Conservation (phyloP, 768 basidiomycete genomes). For the Melanogaster broomeanus region DNA sequence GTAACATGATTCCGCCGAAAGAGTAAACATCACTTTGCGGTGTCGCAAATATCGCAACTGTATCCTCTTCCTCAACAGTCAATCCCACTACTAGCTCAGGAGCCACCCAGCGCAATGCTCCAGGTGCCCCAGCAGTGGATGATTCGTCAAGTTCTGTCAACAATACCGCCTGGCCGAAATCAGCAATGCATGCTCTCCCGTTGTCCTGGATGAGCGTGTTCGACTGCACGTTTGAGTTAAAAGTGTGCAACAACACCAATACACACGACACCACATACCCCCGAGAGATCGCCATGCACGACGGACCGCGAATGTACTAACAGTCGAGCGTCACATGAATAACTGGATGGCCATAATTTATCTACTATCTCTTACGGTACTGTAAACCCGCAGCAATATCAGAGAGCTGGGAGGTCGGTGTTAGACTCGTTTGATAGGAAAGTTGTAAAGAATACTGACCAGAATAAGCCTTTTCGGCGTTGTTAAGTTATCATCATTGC, state of each 20-base stretch:
- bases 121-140: not conserved
- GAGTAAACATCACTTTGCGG: constrained; percentile 6
- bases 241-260: not conserved
- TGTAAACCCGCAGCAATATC: constrained; percentile 2
- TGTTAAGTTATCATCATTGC: not conserved
- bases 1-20: not conserved
- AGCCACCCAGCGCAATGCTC: constrained; percentile 8
- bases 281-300: constrained; percentile 7
- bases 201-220: constrained; percentile 5
- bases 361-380: not conserved
- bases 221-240: not conserved
- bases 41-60: not conserved
- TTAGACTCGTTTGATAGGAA: not conserved
- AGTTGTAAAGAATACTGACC: constrained; percentile 5
- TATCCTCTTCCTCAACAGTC: not conserved
- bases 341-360: not conserved
- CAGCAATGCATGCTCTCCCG: too few species aligned
- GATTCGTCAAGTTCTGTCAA: not conserved
- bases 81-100: constrained; percentile 8
- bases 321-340: not conserved
- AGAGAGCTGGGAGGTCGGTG: not conserved
- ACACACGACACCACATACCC: not conserved
- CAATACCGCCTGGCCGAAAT: not conserved
- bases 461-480: constrained; percentile 11
- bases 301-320: constrained; percentile 4